Evolutionary conservation across 352 stramenopile species (phyloP), one percentile per base, ranked within the genome.

Genomic region (Pilasporangium apinafurcum): DNA sequence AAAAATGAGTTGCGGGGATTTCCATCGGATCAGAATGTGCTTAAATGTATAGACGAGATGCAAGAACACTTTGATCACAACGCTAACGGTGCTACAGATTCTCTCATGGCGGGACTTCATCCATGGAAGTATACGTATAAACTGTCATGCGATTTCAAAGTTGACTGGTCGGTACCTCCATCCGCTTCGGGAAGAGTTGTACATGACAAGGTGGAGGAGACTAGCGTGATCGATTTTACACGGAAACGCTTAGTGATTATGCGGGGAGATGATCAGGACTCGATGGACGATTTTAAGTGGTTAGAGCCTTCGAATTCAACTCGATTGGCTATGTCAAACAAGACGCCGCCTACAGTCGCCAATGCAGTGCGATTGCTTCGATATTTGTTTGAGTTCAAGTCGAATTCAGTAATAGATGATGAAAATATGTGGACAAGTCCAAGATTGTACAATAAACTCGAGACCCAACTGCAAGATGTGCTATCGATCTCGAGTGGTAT

Each of bases 401-500:
- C 48, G 27, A 34, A 58, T 43, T 16, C 22, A 16, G 42, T 25
- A 4, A 48, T 49, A 45, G 30, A 71, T 5, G 43, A 72, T 51
- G 44, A 78, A 56, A 59, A 73, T 38, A 36, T 82, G 25, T 93
- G 81, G 81, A 63, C 58, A 18, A 93, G 68, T 32, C 63, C 76
- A n/a, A 61, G 70, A 16, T 53, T 93, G 51, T 83, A 76, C 51
- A 85, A 85, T 52, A 93, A 91, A 48, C 52, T 91, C 42, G 72
- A 88, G 44, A 62, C 60, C 16, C 81, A 93, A 48, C 53, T 93
- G 39, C 72, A 86, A 53, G 79, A 93, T 54, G 76, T 89, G 44
- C 59, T 93, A n/a, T 83, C 72, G 1, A 65, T 91, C 30, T 88
- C 74, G 55, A 89, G 76, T 55, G 75, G 76, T 41, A 85, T 84